phyloP scores from a whole-genome alignment of 1,284 basidiomycete genomes.

The Pulveroboletus sp. region DNA sequence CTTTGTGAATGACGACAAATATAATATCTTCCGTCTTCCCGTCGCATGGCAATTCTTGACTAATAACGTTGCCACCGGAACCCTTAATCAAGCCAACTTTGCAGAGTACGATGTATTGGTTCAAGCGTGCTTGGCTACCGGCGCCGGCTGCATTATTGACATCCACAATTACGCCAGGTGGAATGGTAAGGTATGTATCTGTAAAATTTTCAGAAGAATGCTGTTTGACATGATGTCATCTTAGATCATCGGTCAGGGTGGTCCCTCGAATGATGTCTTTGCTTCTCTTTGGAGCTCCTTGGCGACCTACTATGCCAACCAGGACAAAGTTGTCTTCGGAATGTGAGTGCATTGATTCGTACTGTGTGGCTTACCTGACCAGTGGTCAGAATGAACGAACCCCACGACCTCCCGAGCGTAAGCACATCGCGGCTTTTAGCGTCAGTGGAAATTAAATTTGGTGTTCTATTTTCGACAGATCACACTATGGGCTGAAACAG shows the following conservation, averaged over 20 bases:
- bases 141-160: constrained; percentile 16
- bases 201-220: too few relatives aligned
- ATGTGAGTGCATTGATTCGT: constrained; percentile 2
- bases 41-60: constrained; percentile 62
- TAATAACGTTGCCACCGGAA: constrained; percentile 49
- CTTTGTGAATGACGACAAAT: constrained; percentile 51
- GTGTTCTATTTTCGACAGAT: not conserved
- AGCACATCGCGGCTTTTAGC: not conserved
- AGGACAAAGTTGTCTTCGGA: constrained; percentile 14
- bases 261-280: constrained; percentile 15
- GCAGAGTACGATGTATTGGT: constrained; percentile 14
- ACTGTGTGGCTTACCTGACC: not conserved
- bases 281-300: constrained; percentile 17
- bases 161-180: constrained; percentile 20
- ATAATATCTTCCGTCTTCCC: constrained; percentile 53
- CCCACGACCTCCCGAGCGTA: constrained; percentile 15
- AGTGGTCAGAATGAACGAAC: constrained; percentile 18
- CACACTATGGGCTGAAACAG: constrained; percentile 11
- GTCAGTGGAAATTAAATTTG: not conserved
- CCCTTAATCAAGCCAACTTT: constrained; percentile 33
- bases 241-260: constrained; percentile 20
- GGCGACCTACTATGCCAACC: constrained; percentile 8
- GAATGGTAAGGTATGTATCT: constrained; percentile 9
- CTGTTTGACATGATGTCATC: not conserved
- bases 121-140: constrained; percentile 14